Base-by-base conservation (phyloP, 179 eudicot genomes). In the Pouteria campechiana region DNA sequence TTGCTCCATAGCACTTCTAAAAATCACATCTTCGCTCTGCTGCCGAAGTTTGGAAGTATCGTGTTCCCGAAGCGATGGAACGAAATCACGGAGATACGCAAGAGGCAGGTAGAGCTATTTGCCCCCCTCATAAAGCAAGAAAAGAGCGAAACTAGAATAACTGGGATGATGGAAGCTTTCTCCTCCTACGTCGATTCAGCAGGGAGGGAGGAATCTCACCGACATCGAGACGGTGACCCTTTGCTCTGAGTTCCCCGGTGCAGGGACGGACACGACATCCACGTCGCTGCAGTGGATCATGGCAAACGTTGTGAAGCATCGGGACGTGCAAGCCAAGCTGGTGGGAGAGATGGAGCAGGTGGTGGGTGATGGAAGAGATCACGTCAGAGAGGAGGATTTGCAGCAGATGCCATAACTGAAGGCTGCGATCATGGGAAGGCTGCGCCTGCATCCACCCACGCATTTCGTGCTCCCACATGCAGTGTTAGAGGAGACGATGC, bases 101-200 rank as follows among this genome's bases (percentile, higher is more conserved):
- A 30, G 1, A 50, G 57, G 2, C 64, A 45, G 32, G 65, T 50
- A 1, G 42, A 28, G 2, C 33, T 55, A 0, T 23, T 72, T 21
- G 44, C 68, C 20, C 78, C 71, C 17, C 59, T 72, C 6, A 63
- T 67, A 2, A 48, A n/a, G n/a, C 6, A 17, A 6, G 23, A 48
- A 33, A 36, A 27, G 27, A 4, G 23, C 7, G 41, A 17, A 17
- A 11, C 18, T 0, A 2, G 18, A 3, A 46, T 9, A 1, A 61
- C 31, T 2, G 27, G 16, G 3, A 31, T 41, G 14, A 59, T 60
- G 17, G 65, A n/a, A n/a, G n/a, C n/a, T n/a, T n/a, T n/a, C n/a
- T n/a, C n/a, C n/a, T n/a, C 74, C 0, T 68, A 72, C 10, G 74
- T 68, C 20, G 78, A 72, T 67, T 1, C 73, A 63, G 1, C 64